These are phyloP conservation scores for Pyricularia grisea DNA, from an alignment of 2,329 filamentous ascomycete species.

Conservation along the genomic window DNA sequence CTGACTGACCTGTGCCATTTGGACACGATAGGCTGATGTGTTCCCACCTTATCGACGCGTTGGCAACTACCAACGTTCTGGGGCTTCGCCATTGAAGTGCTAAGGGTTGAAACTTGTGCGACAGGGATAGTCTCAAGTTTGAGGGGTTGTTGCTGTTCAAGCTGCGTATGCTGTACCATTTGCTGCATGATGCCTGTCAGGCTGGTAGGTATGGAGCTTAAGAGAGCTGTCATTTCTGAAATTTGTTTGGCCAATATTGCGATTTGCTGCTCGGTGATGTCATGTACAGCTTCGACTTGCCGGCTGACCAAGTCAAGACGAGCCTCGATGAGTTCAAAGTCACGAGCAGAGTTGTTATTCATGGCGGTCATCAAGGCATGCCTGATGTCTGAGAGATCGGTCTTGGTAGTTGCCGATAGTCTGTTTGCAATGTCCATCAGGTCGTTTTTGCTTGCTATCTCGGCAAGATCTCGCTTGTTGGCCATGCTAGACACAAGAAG, in stretches of 20 bases:
- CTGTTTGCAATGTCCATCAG: neutral
- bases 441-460: neutral
- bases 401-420: neutral
- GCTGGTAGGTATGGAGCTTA: neutral
- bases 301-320: neutral
- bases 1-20: neutral
- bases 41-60: neutral
- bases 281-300: neutral
- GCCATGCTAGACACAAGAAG: constrained; percentile 2
- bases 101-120: neutral
- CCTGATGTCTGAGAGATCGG: neutral
- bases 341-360: neutral
- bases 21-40: neutral
- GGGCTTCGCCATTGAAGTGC: neutral
- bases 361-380: neutral
- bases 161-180: neutral
- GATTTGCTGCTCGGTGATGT: neutral
- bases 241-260: neutral
- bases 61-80: neutral
- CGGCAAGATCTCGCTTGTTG: neutral
- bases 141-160: neutral
- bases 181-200: neutral
- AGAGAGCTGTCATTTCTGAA: neutral
- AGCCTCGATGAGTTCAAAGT: neutral
- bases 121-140: neutral